Conservation (phyloP, 208 protist species). For the Trypanosoma platydactyli region DNA sequence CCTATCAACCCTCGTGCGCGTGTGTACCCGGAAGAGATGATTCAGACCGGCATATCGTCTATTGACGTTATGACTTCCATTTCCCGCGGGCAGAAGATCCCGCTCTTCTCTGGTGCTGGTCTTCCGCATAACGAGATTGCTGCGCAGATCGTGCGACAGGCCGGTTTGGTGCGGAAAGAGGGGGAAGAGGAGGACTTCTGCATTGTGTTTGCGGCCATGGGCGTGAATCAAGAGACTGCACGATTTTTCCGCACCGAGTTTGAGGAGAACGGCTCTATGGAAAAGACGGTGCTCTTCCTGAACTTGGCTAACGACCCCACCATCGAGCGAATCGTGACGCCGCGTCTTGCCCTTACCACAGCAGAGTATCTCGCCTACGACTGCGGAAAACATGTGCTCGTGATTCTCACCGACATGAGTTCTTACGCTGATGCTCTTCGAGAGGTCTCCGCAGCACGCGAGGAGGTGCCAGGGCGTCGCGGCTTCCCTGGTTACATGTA, state of each 20-base stretch:
- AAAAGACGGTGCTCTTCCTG: constrained; percentile 97
- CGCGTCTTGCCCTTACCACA: constrained; percentile 98
- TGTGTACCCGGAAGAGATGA: constrained; percentile 99
- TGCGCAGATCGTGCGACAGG: constrained; percentile 99
- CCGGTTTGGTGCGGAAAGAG: constrained; percentile 96
- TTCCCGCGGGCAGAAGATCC: constrained; percentile 99
- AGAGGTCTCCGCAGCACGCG: constrained; percentile 99
- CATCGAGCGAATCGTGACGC: constrained; percentile 99
- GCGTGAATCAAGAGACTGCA: constrained; percentile 99
- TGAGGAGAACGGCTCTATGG: constrained; percentile 99
- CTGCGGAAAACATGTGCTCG: constrained; percentile 99
- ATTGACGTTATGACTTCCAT: constrained; percentile 99
- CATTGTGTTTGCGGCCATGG: constrained; percentile 99
- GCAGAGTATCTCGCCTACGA: constrained; percentile 99
- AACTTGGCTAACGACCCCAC: constrained; percentile 99
- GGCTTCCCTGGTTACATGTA: constrained; percentile 99
- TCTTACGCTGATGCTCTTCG: constrained; percentile 99
- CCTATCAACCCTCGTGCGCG: constrained; percentile 99
- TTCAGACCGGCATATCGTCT: constrained; percentile 99
- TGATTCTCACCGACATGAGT: constrained; percentile 99
- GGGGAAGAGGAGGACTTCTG: constrained; percentile 97
- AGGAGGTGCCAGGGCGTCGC: constrained; percentile 99
- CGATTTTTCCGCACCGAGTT: constrained; percentile 99
- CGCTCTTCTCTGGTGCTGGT: constrained; percentile 99
- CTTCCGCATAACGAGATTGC: constrained; percentile 99